Conservation (phyloP, 306 rosid genomes). For the Hylodesmum podocarpum region DNA sequence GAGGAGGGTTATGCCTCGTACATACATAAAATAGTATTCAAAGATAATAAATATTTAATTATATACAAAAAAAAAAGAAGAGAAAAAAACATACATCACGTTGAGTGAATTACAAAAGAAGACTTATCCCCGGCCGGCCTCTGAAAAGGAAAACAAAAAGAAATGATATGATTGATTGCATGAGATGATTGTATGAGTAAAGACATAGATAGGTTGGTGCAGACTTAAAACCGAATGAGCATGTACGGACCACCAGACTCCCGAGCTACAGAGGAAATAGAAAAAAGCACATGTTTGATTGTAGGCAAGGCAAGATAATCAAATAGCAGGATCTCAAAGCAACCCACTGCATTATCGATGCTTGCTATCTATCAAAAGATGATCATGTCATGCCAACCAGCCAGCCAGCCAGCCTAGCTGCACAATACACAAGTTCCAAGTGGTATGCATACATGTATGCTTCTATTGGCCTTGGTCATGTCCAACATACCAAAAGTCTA, state of each 20-base stretch:
- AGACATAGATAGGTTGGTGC: not conserved
- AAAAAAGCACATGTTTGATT: constrained; percentile 11
- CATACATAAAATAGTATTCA: constrained; percentile 18
- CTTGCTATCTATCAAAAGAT: not conserved
- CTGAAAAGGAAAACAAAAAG: not conserved
- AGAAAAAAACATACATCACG: not conserved
- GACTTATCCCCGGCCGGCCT: not conserved
- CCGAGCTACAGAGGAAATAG: constrained; percentile 17
- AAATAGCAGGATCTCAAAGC: constrained; percentile 26
- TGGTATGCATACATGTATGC: not conserved
- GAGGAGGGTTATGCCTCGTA: not conserved
- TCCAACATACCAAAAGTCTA: no score
- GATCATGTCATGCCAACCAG: not conserved
- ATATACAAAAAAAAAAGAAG: constrained; percentile 54
- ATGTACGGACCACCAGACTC: constrained; percentile 20
- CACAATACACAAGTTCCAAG: not conserved
- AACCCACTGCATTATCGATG: constrained; percentile 3
- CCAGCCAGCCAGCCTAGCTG: not conserved
- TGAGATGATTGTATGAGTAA: not conserved
- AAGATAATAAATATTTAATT: constrained; percentile 27
- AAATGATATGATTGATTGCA: not conserved
- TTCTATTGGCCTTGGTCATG: not conserved
- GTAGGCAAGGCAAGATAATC: not conserved
- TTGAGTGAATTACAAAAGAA: not conserved
- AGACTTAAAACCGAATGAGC: constrained; percentile 28